Evolutionary conservation across 148 eudicot genomes (phyloP).

Genomic region (Camellia lanceoleosa): DNA sequence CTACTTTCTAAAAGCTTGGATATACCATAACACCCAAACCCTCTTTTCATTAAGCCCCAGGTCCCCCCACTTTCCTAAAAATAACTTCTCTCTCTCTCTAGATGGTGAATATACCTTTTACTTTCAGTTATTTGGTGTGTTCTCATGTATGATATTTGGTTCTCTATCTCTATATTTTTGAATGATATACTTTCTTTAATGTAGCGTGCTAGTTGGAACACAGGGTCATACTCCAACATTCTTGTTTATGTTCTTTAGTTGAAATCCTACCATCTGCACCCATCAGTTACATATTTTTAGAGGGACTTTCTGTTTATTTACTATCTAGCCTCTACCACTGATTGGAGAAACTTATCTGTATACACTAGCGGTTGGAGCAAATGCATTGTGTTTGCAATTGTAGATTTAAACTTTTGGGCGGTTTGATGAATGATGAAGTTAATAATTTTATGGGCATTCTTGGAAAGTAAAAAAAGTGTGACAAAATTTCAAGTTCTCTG

Average conservation of each 20-base stretch:
- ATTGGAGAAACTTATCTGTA: background rate
- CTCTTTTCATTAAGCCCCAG: constrained; percentile 32
- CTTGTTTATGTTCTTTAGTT: background rate
- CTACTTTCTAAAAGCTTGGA: constrained; percentile 50
- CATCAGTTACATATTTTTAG: background rate
- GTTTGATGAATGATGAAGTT: no score
- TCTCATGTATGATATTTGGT: constrained; percentile 2
- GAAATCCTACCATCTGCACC: background rate
- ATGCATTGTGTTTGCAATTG: no score
- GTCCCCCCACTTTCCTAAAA: constrained; percentile 12
- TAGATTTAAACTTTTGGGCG: no score
- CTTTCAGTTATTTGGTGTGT: background rate
- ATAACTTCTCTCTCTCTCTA: background rate
- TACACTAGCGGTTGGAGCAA: background rate
- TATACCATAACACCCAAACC: constrained; percentile 33
- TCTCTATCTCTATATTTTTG: background rate
- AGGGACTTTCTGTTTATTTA: background rate
- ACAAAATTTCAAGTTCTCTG: no score
- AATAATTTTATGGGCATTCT: no score
- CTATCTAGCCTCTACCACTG: background rate
- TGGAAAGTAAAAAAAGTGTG: no score
- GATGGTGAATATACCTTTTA: background rate
- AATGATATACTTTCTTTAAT: background rate
- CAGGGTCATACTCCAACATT: background rate
- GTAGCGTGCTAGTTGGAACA: background rate